These are phyloP conservation scores for Cladosporium phlei DNA, from an alignment of 2,329 filamentous ascomycete species.

Conservation along the genomic window DNA sequence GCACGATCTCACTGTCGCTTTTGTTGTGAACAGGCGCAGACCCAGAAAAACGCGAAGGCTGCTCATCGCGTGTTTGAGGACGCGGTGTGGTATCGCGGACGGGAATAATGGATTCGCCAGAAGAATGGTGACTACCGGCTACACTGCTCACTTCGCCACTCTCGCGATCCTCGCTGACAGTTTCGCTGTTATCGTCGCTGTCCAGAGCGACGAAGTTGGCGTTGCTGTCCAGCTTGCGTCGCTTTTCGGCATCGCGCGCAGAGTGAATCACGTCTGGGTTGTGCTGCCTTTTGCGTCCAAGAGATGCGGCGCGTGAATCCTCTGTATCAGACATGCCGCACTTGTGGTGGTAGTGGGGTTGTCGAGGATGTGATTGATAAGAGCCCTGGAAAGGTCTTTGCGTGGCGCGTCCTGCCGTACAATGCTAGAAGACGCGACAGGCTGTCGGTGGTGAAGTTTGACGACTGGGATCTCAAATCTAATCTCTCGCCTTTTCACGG, in stretches of 20 bases:
- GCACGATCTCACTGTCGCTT: neutral
- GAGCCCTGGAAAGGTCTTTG: neutral
- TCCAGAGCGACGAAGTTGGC: conserved; percentile 8
- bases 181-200: conserved; percentile 12
- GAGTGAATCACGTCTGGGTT: conserved; percentile 4
- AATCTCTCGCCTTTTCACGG: too few relatives aligned
- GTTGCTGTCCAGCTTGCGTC: conserved; percentile 6
- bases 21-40: neutral
- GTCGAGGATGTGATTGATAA: neutral
- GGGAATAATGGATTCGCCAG: neutral
- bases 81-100: neutral
- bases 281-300: conserved; percentile 10
- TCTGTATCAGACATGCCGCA: conserved; percentile 13
- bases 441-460: too few relatives aligned
- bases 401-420: neutral
- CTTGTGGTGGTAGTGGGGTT: neutral
- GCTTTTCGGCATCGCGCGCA: conserved; percentile 8
- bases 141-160: conserved; percentile 10
- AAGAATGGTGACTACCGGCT: neutral
- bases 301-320: conserved; percentile 12
- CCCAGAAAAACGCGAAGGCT: conserved; percentile 8
- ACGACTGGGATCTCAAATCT: too few relatives aligned
- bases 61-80: neutral
- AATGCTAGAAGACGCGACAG: too few relatives aligned
- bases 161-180: conserved; percentile 10